Base-by-base conservation (phyloP, 2,329 filamentous ascomycete species). In the Aspergillus oerlinghausenensis region DNA sequence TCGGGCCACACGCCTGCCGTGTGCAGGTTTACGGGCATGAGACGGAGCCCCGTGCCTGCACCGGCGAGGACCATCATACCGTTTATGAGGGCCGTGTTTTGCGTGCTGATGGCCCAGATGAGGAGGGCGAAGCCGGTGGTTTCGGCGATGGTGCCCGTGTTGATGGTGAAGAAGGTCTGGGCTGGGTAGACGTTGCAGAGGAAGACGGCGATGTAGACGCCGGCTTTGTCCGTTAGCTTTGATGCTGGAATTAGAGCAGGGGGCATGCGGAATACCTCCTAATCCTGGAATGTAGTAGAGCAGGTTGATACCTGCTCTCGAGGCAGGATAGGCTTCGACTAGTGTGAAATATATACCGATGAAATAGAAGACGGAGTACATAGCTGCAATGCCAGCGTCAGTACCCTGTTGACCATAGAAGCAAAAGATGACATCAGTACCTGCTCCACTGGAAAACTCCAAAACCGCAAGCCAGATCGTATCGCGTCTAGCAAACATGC, bases 11-110 rank as follows among this genome's bases (percentile, higher is more conserved):
- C 80, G 0, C 82, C 87, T 0, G 87, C 79, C 0, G 81, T 84
- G 59, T 89, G 87, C 0, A 89, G 77, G 0, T 81, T 80, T 0
- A 79, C 79, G 3, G 84, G 84, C 81, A 88, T 88, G 65, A 87
- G 81, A n/a, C 85, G 79, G 11, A 88, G 70, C 0, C 85, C 87
- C 0, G 82, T 84, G 0, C 87, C 87, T 0, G 78, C 79, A 1
- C 87, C 87, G 0, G 84, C 79, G 1, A 89, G 69, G 0, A 80
- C 85, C 75, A 89, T 84, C 80, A 89, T 88, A 26, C 82, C 85
- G 61, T 84, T 87, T 23, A 89, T 80, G 7, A 82, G 70, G 0
- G 74, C 67, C 0, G 74, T 71, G 50, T 82, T 71, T 1, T 80
- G 77, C 0, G 69, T 72, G 4, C 79, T 79, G 17, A 87, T 74